phyloP scores from a whole-genome alignment of 305 asterid genomes.

The Rubia balearica region DNA sequence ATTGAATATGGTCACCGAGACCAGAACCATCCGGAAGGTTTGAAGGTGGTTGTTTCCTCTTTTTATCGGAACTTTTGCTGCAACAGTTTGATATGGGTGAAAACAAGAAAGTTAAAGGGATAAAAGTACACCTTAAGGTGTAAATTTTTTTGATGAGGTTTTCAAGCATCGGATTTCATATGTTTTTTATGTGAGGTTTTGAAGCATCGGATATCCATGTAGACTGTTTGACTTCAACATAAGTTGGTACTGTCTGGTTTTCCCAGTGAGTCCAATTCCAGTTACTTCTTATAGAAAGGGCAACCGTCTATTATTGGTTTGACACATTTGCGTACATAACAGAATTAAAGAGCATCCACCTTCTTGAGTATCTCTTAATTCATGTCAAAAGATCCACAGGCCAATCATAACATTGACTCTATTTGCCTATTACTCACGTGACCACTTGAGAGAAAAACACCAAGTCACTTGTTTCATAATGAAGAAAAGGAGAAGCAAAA shows the following conservation, averaged over 20 bases:
- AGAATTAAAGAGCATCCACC: neutral
- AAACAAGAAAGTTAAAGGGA: neutral
- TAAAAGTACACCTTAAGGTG: neutral
- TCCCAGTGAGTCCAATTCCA: neutral
- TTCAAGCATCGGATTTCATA: neutral
- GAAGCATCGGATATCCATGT: neutral
- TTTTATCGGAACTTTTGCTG: conserved; percentile 61
- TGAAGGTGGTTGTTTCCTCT: conserved; percentile 69
- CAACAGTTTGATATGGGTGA: conserved; percentile 1
- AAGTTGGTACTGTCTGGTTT: neutral
- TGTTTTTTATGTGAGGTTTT: neutral
- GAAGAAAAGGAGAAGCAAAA: neutral
- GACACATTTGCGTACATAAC: neutral
- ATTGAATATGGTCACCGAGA: conserved; percentile 92
- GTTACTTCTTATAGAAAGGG: neutral
- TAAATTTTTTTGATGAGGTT: neutral
- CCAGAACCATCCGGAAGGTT: conserved; percentile 93
- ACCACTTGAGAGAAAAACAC: neutral
- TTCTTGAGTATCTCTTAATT: neutral
- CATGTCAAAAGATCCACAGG: neutral
- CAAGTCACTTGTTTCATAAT: neutral
- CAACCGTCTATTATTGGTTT: neutral
- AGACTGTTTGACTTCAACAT: neutral
- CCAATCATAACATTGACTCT: neutral
- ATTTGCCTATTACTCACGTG: neutral